Percentiles rank a stretch among this genome's conserved stretches.
phyloP scores from a whole-genome alignment of 495 filamentous ascomycete species.

The Neurospora sp. region DNA sequence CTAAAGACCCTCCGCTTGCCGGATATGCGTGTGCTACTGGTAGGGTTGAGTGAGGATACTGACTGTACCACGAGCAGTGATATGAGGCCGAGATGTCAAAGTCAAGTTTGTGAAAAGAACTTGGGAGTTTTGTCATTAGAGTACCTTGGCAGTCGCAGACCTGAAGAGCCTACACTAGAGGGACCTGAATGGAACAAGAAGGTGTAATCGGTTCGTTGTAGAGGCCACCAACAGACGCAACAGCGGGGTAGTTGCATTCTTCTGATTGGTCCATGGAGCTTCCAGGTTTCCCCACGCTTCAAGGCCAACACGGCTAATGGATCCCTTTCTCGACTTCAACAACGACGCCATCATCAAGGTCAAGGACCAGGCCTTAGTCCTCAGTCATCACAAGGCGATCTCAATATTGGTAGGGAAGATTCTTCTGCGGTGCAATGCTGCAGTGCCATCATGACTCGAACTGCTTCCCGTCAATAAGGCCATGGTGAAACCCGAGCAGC shows the following conservation, averaged over 20 bases:
- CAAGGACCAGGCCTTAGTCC: background rate
- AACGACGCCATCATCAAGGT: no score
- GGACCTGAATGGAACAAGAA: background rate
- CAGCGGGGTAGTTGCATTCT: background rate
- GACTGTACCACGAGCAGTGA: background rate
- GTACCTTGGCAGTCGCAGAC: background rate
- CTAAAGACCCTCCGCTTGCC: background rate
- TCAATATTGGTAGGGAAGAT: conserved; percentile 5
- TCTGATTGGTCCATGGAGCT: conserved; percentile 19
- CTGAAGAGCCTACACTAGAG: background rate
- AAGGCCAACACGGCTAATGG: conserved; percentile 19
- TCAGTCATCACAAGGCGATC: background rate
- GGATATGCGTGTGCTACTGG: no score
- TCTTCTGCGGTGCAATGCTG: background rate
- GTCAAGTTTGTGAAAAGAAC: background rate
- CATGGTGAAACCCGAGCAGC: background rate
- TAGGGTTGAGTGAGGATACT: no score
- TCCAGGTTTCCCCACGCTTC: conserved; percentile 25
- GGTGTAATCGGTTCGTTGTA: background rate
- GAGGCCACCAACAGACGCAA: conserved; percentile 21
- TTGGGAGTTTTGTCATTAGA: background rate
- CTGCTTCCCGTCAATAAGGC: background rate
- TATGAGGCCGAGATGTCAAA: background rate
- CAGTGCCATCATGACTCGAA: background rate
- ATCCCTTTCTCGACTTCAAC: background rate